Evolutionary conservation across 371 early-diverging fungal genomes (phyloP), one percentile per base, ranked within the genome.

Genomic region (Saksenaea oblongispora): DNA sequence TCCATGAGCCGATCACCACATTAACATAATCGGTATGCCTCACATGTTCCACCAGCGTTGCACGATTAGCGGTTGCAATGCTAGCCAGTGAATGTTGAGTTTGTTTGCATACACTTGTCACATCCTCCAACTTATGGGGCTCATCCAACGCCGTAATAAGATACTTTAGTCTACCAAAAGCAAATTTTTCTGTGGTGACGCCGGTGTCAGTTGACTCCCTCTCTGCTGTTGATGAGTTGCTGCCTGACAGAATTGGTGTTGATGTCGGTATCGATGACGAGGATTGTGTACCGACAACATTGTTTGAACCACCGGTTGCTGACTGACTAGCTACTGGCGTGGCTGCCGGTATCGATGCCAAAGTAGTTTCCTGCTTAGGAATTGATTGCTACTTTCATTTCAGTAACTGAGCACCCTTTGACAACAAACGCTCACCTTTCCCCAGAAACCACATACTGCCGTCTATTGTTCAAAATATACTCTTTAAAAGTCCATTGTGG

Each of bases 41-140:
- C 1, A 47, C 18, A 22, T 47, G 24, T 17, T 22, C 22, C 3
- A 47, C 22, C 11, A 47, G 17, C 10, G 7, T 22, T 4, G 17
- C 51, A 47, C 27, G 51, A 22, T 47, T 47, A 5, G 17, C 22
- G 9, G 22, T 22, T 26, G 22, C 17, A 5, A 47, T 5, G 22
- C 17, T 11, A 22, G 18, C 51, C 22, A 47, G 5, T 9, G 51
- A 18, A 22, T 22, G 51, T 17, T 22, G 7, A 47, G 10, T 9
- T 22, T 47, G 51, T 10, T 4, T 22, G 10, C 51, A 47, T 4
- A 9, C 51, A 11, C 22, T 5, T 10, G 51, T 22, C 2, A 85
- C 85, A 60, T 85, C 85, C 27, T 84, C 84, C 15, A 84, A 47
- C 64, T 82, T 80, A 35, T 80, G 83, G 5, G 22, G n/a, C 3